Conservation (phyloP, 805 yeast genomes). For the Jamesozyma jinghongensis region DNA sequence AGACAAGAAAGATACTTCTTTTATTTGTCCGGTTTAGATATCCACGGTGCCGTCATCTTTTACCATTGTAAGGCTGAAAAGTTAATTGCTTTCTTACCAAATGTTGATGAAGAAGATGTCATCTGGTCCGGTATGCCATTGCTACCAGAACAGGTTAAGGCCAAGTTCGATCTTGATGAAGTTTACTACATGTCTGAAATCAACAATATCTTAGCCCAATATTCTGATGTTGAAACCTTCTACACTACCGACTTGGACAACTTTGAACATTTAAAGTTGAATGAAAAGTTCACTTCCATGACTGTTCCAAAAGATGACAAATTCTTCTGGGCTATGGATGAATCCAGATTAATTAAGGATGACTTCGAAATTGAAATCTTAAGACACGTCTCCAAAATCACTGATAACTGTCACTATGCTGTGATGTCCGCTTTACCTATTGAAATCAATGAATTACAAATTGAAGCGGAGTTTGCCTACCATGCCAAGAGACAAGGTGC, state of each 20-base stretch:
- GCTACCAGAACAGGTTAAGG: constrained; percentile 51
- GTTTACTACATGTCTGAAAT: constrained; percentile 56
- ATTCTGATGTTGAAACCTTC: constrained; percentile 21
- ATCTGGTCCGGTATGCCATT: constrained; percentile 96
- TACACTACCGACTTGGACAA: constrained; percentile 50
- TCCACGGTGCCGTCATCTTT: constrained; percentile 66
- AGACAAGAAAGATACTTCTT: constrained; percentile 89
- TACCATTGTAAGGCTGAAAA: constrained; percentile 46
- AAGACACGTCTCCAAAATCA: constrained; percentile 72
- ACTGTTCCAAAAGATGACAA: constrained; percentile 38
- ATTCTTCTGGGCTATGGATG: constrained; percentile 72
- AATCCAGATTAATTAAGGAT: constrained; percentile 78
- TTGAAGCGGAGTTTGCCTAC: constrained; percentile 91
- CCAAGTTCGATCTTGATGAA: constrained; percentile 71
- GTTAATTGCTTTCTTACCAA: constrained; percentile 69
- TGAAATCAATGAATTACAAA: constrained; percentile 78
- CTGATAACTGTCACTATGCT: constrained; percentile 81
- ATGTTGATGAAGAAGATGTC: constrained; percentile 77
- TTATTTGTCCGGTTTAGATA: constrained; percentile 74
- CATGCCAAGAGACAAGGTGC: constrained; percentile 94
- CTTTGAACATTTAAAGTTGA: constrained; percentile 23
- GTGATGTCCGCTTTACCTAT: constrained; percentile 91
- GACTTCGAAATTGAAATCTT: constrained; percentile 66
- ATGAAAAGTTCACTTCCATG: not conserved
- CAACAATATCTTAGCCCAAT: constrained; percentile 25